phyloP scores from a whole-genome alignment of 2,329 filamentous ascomycete species.

The Phymatotrichopsis omnivora region DNA sequence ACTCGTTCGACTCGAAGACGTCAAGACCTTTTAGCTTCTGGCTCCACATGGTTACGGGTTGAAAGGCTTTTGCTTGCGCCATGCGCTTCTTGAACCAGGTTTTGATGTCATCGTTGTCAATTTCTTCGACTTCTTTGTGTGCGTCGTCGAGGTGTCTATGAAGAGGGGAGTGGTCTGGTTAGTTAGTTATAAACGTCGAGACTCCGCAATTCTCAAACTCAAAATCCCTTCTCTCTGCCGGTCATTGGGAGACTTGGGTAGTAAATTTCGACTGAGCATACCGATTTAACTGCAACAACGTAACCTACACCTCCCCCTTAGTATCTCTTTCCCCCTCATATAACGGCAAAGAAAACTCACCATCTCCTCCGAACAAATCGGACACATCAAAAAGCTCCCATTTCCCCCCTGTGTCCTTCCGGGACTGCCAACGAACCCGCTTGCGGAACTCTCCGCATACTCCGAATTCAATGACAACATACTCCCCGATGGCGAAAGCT shows the following conservation, averaged over 20 bases:
- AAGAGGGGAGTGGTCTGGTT: not conserved
- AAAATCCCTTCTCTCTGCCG: not conserved
- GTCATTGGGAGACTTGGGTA: constrained; percentile 28
- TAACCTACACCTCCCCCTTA: constrained; percentile 49
- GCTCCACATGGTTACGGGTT: constrained; percentile 81
- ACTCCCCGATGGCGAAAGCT: constrained; percentile 49
- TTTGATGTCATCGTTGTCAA: constrained; percentile 88
- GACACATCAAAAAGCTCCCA: constrained; percentile 57
- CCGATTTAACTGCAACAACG: constrained; percentile 82
- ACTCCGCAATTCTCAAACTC: not conserved
- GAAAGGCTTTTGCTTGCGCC: constrained; percentile 83
- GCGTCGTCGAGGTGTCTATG: constrained; percentile 75
- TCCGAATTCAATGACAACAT: constrained; percentile 67
- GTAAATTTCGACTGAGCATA: constrained; percentile 35
- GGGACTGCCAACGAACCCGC: constrained; percentile 40
- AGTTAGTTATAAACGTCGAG: not conserved
- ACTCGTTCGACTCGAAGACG: constrained; percentile 86
- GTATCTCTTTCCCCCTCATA: not conserved
- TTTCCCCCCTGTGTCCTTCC: constrained; percentile 37
- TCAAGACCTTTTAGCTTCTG: constrained; percentile 88
- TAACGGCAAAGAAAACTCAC: constrained; percentile 41
- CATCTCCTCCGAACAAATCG: constrained; percentile 99
- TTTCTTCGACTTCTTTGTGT: constrained; percentile 79
- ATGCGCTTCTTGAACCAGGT: constrained; percentile 96
- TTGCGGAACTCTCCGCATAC: constrained; percentile 40